Conservation (phyloP, 345 rosid genomes). For the Fremontodendron californicum region DNA sequence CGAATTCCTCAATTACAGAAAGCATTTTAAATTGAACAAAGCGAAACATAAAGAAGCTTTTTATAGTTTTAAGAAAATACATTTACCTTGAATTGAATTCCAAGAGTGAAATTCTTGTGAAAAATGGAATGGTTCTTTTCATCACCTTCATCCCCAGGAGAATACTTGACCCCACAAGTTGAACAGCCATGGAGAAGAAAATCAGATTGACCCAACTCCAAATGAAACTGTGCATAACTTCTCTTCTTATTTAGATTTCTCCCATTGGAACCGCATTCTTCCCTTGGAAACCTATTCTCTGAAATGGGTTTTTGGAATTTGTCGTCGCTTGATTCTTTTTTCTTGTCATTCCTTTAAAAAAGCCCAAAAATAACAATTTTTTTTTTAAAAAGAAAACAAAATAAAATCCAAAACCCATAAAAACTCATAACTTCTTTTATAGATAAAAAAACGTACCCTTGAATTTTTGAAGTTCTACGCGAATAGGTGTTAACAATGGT, state of each 20-base stretch:
- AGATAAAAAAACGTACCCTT: constrained; percentile 25
- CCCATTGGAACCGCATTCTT: constrained; percentile 19
- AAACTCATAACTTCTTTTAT: neutral
- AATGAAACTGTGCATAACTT: constrained; percentile 69
- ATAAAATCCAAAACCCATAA: neutral
- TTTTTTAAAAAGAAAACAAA: too few species aligned
- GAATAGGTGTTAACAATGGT: constrained; percentile 41
- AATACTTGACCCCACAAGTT: constrained; percentile 52
- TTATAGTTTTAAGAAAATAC: neutral
- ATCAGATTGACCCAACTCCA: constrained; percentile 87
- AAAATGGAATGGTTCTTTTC: constrained; percentile 65
- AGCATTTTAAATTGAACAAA: neutral
- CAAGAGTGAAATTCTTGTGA: constrained; percentile 61
- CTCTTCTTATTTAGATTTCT: constrained; percentile 60
- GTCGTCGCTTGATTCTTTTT: constrained; percentile 16
- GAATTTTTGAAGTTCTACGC: constrained; percentile 38
- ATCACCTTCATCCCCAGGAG: constrained; percentile 72
- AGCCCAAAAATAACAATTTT: neutral
- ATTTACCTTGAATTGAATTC: constrained; percentile 68
- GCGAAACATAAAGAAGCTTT: neutral
- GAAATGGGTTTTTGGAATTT: constrained; percentile 1
- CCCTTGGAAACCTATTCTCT: constrained; percentile 17
- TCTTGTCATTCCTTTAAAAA: constrained; percentile 16
- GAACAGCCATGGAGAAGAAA: constrained; percentile 63
- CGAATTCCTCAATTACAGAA: neutral